phyloP scores from a whole-genome alignment of 2,329 filamentous ascomycete genomes.

The Fusarium sp. region DNA sequence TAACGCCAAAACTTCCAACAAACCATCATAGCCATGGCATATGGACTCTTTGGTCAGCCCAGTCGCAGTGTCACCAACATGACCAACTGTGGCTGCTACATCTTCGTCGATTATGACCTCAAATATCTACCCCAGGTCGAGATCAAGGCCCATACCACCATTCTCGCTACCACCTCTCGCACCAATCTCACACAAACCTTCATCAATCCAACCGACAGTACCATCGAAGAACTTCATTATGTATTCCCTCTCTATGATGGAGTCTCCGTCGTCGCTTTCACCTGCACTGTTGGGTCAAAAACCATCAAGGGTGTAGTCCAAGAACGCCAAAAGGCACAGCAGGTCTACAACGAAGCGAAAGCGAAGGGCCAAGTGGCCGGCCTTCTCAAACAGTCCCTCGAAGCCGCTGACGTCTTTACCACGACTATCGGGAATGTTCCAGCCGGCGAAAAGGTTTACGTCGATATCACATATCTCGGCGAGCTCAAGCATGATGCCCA shows the following conservation, averaged over 20 bases:
- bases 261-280: conserved; percentile 75
- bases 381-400: conserved; percentile 70
- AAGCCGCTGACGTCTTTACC: conserved; percentile 74
- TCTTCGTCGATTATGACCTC: conserved; percentile 36
- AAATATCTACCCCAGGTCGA: conserved; percentile 69
- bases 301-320: conserved; percentile 74
- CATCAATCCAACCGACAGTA: conserved; percentile 61
- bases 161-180: conserved; percentile 65
- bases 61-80: neutral
- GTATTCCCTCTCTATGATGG: conserved; percentile 79
- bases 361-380: conserved; percentile 70
- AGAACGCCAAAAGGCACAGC: conserved; percentile 70
- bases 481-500: conserved; percentile 79
- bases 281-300: conserved; percentile 70
- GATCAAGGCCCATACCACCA: conserved; percentile 68
- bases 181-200: conserved; percentile 69
- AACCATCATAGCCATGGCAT: neutral
- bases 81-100: conserved; percentile 53
- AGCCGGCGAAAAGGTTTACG: conserved; percentile 63
- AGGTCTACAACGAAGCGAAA: conserved; percentile 69
- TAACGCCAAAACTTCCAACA: neutral
- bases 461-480: conserved; percentile 74
- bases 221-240: conserved; percentile 66
- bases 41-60: neutral
- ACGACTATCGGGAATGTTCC: conserved; percentile 77